Conservation (phyloP, 352 stramenopile species). For the Globisporangium acanthophoron region DNA sequence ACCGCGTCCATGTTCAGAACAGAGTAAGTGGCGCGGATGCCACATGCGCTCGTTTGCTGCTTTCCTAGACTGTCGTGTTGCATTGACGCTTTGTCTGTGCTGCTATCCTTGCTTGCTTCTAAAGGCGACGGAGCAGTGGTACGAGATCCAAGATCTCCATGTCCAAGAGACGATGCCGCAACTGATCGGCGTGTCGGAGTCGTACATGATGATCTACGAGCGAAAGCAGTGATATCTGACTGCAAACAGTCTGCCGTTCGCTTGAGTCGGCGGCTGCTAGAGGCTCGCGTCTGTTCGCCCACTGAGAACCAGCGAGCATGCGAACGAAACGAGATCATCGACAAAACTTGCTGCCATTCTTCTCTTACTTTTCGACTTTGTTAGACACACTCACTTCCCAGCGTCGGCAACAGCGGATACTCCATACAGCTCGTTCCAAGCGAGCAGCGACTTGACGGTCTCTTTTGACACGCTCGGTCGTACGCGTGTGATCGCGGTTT, state of each 20-base stretch:
- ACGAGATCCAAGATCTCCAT: slow-evolving; percentile 98
- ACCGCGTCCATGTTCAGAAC: slow-evolving; percentile 96
- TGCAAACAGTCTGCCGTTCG: neutral
- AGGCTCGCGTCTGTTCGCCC: neutral
- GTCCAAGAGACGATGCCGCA: slow-evolving; percentile 97
- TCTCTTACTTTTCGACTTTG: neutral
- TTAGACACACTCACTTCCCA: neutral
- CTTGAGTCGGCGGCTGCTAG: neutral
- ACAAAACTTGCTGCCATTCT: neutral
- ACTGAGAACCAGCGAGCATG: neutral
- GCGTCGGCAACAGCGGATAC: slow-evolving; percentile 27
- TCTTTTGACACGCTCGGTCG: slow-evolving; percentile 64
- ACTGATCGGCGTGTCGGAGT: slow-evolving; percentile 96
- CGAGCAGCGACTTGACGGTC: slow-evolving; percentile 44
- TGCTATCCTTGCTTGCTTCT: slow-evolving; percentile 12
- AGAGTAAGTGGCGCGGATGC: slow-evolving; percentile 29
- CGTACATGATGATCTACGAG: slow-evolving; percentile 90
- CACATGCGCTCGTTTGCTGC: neutral
- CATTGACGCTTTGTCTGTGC: neutral
- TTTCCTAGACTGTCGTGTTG: neutral
- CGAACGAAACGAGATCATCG: neutral
- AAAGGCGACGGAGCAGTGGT: slow-evolving; percentile 93
- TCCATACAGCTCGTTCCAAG: slow-evolving; percentile 72
- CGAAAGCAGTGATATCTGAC: slow-evolving; percentile 44
- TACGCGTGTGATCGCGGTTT: slow-evolving; percentile 44